phyloP scores from a whole-genome alignment of 163 green algal genomes.

The Coccomyxa subellipsoidea region DNA sequence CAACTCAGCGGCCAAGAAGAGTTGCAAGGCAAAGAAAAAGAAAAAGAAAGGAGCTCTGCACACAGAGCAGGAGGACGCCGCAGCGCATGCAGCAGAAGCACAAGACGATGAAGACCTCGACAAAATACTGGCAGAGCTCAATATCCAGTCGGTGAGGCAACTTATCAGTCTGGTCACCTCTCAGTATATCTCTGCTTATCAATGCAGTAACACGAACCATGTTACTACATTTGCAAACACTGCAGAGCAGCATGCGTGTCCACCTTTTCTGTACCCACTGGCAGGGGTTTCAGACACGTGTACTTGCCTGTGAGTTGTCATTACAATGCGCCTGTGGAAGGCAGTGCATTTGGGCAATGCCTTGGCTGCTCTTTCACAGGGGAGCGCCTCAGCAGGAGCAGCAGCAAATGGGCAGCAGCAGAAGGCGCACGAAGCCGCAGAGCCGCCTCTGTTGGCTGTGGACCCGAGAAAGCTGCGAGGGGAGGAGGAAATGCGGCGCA shows the following conservation, averaged over 20 bases:
- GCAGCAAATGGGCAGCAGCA: neutral
- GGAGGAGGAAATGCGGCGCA: constrained; percentile 47
- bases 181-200: too few relatives aligned
- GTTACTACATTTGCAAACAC: too few relatives aligned
- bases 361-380: too few relatives aligned
- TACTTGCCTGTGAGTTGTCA: too few relatives aligned
- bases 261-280: too few relatives aligned
- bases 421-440: neutral
- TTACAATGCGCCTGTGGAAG: too few relatives aligned
- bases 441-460: constrained; percentile 38
- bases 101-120: constrained; percentile 45
- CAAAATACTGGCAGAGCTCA: constrained; percentile 37
- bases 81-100: neutral
- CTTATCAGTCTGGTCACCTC: neutral
- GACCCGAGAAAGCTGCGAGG: constrained; percentile 31
- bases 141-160: constrained; percentile 12
- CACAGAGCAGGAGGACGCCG: constrained; percentile 14
- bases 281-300: too few relatives aligned
- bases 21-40: constrained; percentile 14
- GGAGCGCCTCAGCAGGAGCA: neutral
- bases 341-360: too few relatives aligned
- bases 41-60: constrained; percentile 19
- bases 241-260: too few relatives aligned
- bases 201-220: too few relatives aligned
- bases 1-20: neutral